Base-by-base conservation (phyloP, 1,284 basidiomycete species). In the Peniophora sp. region DNA sequence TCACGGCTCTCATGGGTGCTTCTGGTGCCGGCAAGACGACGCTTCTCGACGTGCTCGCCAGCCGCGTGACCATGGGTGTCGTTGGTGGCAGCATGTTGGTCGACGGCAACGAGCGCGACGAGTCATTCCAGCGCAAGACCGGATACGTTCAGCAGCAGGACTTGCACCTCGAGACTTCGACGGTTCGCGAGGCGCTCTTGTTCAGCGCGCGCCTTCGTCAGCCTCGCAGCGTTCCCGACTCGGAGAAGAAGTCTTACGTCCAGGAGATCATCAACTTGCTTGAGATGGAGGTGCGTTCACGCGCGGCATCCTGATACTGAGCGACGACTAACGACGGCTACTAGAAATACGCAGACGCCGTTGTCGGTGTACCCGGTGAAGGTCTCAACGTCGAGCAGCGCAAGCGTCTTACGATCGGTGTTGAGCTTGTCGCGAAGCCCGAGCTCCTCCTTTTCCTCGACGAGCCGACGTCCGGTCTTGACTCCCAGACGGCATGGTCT, bases 131-230 rank as follows among this genome's bases (percentile, higher is more conserved):
- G n/a, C 73, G 83, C 41, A 79, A 81, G 43, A 88, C 84, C 25
- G 89, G 88, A 32, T 92, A 91, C 64, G 88, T 85, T 32, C 86
- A 92, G 62, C 89, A 92, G 68, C 84, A 86, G 78, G 91, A 94
- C 60, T 82, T 87, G 2, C 92, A 95, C 64, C 89, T 92, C 65
- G 84, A 79, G 55, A 91, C 88, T 14, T 81, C 90, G 12, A 87
- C 88, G 12, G 88, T 96, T 45, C 84, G 93, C 17, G 93, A 97
- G 64, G 92, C 93, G 1, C 75, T 97, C 60, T 78, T 84, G 16
- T 96, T 96, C 73, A 89, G 85, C 14, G 93, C 93, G 0, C 80
- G 91, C 62, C 77, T 96, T 17, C 82, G 92, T n/a, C 93, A 97
- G 63, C 87, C 91, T 1, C 73, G 75, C 1, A 69, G 77, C 47